Evolutionary conservation across 2,329 filamentous ascomycete genomes (phyloP).

Genomic region (Thielaviopsis musarum): DNA sequence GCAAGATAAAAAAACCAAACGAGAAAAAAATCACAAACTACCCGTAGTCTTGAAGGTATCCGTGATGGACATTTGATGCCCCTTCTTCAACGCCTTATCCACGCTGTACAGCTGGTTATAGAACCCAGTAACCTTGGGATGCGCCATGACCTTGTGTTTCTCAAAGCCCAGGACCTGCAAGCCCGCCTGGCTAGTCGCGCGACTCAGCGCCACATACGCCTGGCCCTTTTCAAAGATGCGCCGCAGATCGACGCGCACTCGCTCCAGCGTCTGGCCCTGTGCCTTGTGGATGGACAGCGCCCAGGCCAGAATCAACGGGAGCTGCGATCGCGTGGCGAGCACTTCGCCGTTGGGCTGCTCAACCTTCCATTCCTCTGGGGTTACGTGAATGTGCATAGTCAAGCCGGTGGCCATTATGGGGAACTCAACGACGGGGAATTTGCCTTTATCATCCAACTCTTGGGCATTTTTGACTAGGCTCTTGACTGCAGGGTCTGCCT

Average conservation of each 20-base stretch:
- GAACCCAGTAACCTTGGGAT: constrained; percentile 70
- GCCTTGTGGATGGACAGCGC: constrained; percentile 96
- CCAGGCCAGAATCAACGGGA: constrained; percentile 90
- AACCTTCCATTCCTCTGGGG: constrained; percentile 89
- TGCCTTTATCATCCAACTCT: constrained; percentile 27
- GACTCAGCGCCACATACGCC: constrained; percentile 89
- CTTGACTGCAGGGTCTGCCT: constrained; percentile 15
- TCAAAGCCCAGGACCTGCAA: constrained; percentile 82
- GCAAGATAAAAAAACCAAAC: not conserved
- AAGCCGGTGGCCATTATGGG: constrained; percentile 56
- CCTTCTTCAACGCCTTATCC: constrained; percentile 30
- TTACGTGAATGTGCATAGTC: constrained; percentile 24
- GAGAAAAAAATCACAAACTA: not conserved
- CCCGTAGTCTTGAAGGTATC: constrained; percentile 6
- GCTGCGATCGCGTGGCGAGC: constrained; percentile 66
- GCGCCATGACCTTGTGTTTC: constrained; percentile 82
- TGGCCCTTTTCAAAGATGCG: constrained; percentile 94
- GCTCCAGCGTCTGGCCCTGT: constrained; percentile 82
- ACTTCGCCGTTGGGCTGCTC: constrained; percentile 92
- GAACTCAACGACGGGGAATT: constrained; percentile 78
- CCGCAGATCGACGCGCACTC: constrained; percentile 86
- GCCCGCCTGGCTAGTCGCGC: constrained; percentile 74
- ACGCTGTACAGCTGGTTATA: constrained; percentile 69
- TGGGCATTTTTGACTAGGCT: constrained; percentile 36
- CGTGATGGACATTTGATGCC: constrained; percentile 4